phyloP scores from a whole-genome alignment of 768 basidiomycete genomes.

The Thelephora ganbajun region DNA sequence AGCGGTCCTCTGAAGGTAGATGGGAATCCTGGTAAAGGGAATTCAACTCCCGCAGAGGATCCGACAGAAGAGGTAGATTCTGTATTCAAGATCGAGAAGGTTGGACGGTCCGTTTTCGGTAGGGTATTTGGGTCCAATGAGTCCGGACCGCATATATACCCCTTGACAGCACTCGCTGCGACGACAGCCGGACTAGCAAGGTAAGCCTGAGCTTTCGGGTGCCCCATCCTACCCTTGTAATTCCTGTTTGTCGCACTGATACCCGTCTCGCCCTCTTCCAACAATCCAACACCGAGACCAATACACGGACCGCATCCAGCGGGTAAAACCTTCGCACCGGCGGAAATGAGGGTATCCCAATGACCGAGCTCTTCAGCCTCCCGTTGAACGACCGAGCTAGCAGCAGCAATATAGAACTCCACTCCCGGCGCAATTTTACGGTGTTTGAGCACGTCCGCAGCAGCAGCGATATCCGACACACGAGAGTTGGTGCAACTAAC shows the following conservation, averaged over 20 bases:
- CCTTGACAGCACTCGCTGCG: slow-evolving; percentile 87
- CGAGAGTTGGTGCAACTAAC: slow-evolving; percentile 98
- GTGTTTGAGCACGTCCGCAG: slow-evolving; percentile 79
- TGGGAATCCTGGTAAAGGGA: slow-evolving; percentile 75
- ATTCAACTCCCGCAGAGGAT: slow-evolving; percentile 30
- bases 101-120: slow-evolving; percentile 37
- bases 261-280: slow-evolving; percentile 90
- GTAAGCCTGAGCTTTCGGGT: slow-evolving; percentile 89
- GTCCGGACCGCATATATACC: slow-evolving; percentile 78
- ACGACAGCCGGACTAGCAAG: slow-evolving; percentile 95
- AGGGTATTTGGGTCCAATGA: slow-evolving; percentile 39
- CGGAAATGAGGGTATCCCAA: slow-evolving; percentile 76
- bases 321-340: slow-evolving; percentile 86
- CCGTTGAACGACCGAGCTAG: slow-evolving; percentile 81
- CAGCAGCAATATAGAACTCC: slow-evolving; percentile 96
- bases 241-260: slow-evolving; percentile 98
- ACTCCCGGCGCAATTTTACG: slow-evolving; percentile 76
- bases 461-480: slow-evolving; percentile 85
- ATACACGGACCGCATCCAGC: slow-evolving; percentile 98
- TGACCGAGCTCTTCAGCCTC: slow-evolving; percentile 78
- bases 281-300: slow-evolving; percentile 81
- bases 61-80: slow-evolving; percentile 15
- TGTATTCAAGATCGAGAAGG: slow-evolving; percentile 36
- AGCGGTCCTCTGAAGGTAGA: slow-evolving; percentile 66
- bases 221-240: slow-evolving; percentile 98